Evolutionary conservation across 2,329 filamentous ascomycete genomes (phyloP).

Genomic region (Aspergillus sp.): DNA sequence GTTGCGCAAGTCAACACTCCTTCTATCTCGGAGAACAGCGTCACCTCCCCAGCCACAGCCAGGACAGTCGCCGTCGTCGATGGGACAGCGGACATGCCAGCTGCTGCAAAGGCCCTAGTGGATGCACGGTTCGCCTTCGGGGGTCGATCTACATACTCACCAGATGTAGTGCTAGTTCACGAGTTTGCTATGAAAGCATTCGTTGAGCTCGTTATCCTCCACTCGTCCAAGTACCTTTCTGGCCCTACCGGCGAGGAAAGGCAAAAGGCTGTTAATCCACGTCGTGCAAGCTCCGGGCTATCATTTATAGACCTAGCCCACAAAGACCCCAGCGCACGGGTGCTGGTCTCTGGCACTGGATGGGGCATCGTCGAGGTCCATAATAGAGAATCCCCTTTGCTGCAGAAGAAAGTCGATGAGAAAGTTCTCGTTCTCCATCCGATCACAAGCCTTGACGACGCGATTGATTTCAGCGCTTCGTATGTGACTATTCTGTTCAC

Average conservation of each 20-base stretch:
- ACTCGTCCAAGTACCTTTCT: constrained; percentile 28
- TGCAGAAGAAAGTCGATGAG: constrained; percentile 43
- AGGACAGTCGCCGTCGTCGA: constrained; percentile 60
- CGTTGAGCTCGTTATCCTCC: constrained; percentile 48
- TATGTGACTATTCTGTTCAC: constrained; percentile 9
- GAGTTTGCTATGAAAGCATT: constrained; percentile 60
- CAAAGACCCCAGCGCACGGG: constrained; percentile 27
- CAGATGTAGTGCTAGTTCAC: constrained; percentile 64
- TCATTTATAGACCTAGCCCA: constrained; percentile 23
- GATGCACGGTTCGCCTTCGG: constrained; percentile 56
- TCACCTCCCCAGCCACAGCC: constrained; percentile 27
- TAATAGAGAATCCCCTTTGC: constrained; percentile 28
- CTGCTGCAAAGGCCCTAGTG: constrained; percentile 55
- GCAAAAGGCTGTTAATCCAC: constrained; percentile 13
- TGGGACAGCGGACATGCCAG: constrained; percentile 55
- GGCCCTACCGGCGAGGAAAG: constrained; percentile 24
- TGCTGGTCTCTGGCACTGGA: constrained; percentile 29
- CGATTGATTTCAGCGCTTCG: constrained; percentile 49
- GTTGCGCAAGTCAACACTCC: constrained; percentile 15
- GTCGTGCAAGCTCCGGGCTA: constrained; percentile 11
- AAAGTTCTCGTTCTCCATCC: constrained; percentile 48
- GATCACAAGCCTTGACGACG: constrained; percentile 55
- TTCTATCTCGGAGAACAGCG: constrained; percentile 17
- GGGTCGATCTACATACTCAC: constrained; percentile 60
- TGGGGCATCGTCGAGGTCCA: constrained; percentile 31